phyloP scores from a whole-genome alignment of 352 stramenopile genomes.

The Phytophthora syringae region DNA sequence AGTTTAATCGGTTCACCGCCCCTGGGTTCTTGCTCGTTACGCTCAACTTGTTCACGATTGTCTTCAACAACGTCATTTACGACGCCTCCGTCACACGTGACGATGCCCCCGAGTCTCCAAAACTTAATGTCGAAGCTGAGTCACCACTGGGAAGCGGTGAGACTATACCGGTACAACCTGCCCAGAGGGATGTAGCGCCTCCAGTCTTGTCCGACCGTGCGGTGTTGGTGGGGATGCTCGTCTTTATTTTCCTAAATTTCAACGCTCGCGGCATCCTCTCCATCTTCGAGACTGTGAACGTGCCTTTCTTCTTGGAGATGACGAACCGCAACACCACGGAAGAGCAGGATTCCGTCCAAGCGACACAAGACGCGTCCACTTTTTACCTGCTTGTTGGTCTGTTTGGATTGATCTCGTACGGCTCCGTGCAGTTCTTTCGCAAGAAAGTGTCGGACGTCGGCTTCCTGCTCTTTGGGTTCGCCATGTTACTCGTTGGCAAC shows the following conservation, averaged over 20 bases:
- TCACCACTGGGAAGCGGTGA: not conserved
- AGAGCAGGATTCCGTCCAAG: conserved; percentile 31
- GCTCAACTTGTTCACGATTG: conserved; percentile 57
- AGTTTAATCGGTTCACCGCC: conserved; percentile 66
- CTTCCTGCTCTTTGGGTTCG: conserved; percentile 60
- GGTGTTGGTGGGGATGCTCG: conserved; percentile 47
- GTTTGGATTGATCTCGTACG: conserved; percentile 57
- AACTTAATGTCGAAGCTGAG: not conserved
- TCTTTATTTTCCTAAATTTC: conserved; percentile 79
- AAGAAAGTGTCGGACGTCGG: conserved; percentile 47
- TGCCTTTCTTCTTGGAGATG: conserved; percentile 57
- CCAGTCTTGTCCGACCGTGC: conserved; percentile 39
- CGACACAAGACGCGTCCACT: conserved; percentile 38
- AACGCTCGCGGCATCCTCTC: conserved; percentile 66
- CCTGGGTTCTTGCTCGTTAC: conserved; percentile 60
- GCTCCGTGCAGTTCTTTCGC: conserved; percentile 37
- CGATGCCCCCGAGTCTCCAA: conserved; percentile 41
- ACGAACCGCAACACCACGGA: conserved; percentile 41
- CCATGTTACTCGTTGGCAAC: conserved; percentile 55
- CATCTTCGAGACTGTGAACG: conserved; percentile 78
- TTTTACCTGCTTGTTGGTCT: conserved; percentile 68
- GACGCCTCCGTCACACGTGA: conserved; percentile 50
- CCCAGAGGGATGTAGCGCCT: not conserved
- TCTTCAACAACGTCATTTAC: conserved; percentile 53
- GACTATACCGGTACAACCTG: not conserved